Conservation (phyloP, 176 grass and related monocot genomes). For the Hyparrhenia diplandra region DNA sequence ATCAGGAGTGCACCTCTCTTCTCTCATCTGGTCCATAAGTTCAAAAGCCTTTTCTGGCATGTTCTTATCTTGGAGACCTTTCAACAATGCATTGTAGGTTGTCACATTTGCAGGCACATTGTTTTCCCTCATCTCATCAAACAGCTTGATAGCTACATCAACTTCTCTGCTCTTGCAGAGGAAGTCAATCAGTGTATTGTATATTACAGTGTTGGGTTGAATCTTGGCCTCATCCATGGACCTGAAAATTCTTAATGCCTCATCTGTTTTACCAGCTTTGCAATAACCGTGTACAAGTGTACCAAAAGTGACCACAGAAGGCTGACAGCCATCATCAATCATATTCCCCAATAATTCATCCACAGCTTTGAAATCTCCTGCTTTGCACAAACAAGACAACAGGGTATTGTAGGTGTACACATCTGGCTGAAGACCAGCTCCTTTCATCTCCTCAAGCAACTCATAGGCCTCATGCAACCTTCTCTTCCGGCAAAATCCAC, state of each 20-base stretch:
- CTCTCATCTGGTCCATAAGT: constrained; percentile 65
- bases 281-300: constrained; percentile 80
- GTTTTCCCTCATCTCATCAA: constrained; percentile 1
- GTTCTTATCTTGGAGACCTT: constrained; percentile 44
- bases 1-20: constrained; percentile 63
- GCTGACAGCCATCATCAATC: constrained; percentile 52
- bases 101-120: constrained; percentile 40
- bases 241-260: constrained; percentile 60
- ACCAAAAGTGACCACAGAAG: constrained; percentile 72
- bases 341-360: constrained; percentile 57
- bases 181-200: constrained; percentile 61
- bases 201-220: constrained; percentile 54
- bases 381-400: constrained; percentile 55
- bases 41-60: constrained; percentile 60
- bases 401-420: constrained; percentile 75
- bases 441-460: constrained; percentile 50
- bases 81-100: constrained; percentile 70
- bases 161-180: constrained; percentile 45
- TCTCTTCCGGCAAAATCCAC: constrained; percentile 69
- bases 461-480: constrained; percentile 46
- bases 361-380: constrained; percentile 48
- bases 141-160: background rate
- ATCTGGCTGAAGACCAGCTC: constrained; percentile 48
- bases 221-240: constrained; percentile 48
- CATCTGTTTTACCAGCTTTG: constrained; percentile 50